Conservation (phyloP, 148 eudicot species). For the Persicaria tinctoria region DNA sequence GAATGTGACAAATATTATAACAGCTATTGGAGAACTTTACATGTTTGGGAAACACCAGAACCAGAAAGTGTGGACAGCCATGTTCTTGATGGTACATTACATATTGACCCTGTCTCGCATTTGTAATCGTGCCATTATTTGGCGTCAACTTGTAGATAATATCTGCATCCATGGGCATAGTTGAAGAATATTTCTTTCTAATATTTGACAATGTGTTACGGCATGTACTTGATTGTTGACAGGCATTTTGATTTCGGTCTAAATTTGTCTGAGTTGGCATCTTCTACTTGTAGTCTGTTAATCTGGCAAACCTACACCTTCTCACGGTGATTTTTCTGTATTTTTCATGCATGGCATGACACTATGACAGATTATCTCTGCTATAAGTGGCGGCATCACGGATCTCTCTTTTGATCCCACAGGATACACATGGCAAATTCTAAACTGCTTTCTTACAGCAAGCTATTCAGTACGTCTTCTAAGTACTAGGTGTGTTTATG, state of each 20-base stretch:
- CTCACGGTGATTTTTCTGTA: background rate
- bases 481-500: background rate
- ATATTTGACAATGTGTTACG: too few relatives aligned
- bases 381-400: slow-evolving; percentile 67
- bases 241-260: too few relatives aligned
- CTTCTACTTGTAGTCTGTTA: too few relatives aligned
- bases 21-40: slow-evolving; percentile 70
- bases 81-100: slow-evolving; percentile 65
- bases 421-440: slow-evolving; percentile 73
- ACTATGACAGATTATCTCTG: slow-evolving; percentile 60
- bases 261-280: too few relatives aligned
- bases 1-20: slow-evolving; percentile 73
- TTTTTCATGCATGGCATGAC: background rate
- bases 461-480: slow-evolving; percentile 46
- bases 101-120: too few relatives aligned
- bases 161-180: too few relatives aligned
- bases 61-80: slow-evolving; percentile 76
- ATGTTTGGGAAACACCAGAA: slow-evolving; percentile 64
- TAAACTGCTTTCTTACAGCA: slow-evolving; percentile 72
- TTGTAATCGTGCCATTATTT: too few relatives aligned
- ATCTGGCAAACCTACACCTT: too few relatives aligned
- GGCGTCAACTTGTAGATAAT: too few relatives aligned
- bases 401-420: slow-evolving; percentile 58
- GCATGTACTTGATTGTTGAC: too few relatives aligned
- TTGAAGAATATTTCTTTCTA: too few relatives aligned